Conservation (phyloP, 2,329 filamentous ascomycete genomes). For the Drechslerella dactyloides region DNA sequence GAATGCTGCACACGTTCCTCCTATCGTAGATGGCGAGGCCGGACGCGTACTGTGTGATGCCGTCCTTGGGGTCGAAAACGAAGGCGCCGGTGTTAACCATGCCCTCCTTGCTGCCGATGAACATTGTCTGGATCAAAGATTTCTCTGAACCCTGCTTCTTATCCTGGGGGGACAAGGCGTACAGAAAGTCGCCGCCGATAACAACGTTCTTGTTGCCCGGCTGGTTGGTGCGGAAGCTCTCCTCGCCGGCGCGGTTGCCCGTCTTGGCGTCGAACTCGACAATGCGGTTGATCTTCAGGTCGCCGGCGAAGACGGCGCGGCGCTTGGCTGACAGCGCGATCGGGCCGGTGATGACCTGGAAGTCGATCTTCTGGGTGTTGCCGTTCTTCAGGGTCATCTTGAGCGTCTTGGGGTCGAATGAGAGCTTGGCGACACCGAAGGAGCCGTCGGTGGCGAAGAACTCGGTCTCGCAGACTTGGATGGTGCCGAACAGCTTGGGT, state of each 20-base stretch:
- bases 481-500: constrained; percentile 65
- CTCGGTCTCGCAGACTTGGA: constrained; percentile 60
- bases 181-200: constrained; percentile 65
- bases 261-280: constrained; percentile 64
- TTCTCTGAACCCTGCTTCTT: constrained; percentile 12
- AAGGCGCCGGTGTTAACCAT: constrained; percentile 27
- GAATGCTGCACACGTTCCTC: neutral
- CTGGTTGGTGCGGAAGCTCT: constrained; percentile 59
- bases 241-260: constrained; percentile 58
- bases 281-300: constrained; percentile 63
- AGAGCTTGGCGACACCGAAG: constrained; percentile 65
- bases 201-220: constrained; percentile 66
- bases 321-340: constrained; percentile 62
- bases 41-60: constrained; percentile 29
- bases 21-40: constrained; percentile 30
- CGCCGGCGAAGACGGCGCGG: constrained; percentile 66
- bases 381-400: constrained; percentile 56
- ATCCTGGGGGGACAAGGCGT: constrained; percentile 61
- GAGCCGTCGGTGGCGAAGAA: constrained; percentile 67
- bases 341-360: constrained; percentile 68
- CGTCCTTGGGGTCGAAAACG: constrained; percentile 25
- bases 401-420: constrained; percentile 57
- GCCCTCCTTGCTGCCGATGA: constrained; percentile 18
- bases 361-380: constrained; percentile 60
- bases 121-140: constrained; percentile 43